A percentile compares a stretch with the other conserved stretches of the same genome.
Conservation (phyloP, 176 grass and related monocot genomes). For the Aegilops sharonensis region DNA sequence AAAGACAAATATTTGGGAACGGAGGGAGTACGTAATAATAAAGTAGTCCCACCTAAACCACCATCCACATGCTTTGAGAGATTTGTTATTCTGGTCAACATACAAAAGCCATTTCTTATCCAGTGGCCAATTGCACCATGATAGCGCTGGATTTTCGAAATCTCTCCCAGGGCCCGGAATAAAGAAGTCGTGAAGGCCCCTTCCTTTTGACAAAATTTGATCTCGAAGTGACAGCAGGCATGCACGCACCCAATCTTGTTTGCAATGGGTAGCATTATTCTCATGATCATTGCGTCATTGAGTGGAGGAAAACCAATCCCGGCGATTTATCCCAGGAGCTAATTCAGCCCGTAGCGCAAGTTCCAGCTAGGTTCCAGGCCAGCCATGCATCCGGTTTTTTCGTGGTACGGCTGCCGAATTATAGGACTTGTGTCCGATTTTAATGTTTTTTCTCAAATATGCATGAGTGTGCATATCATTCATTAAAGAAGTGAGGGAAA, state of each 20-base stretch:
- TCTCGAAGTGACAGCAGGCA: slow-evolving; percentile 36
- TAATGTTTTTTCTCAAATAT: not conserved
- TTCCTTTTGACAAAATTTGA: slow-evolving; percentile 48
- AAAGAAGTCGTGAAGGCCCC: not conserved
- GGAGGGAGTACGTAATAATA: not conserved
- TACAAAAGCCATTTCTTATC: not conserved
- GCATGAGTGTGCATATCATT: no score
- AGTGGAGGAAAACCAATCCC: not conserved
- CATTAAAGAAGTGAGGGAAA: no score
- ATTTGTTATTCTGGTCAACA: slow-evolving; percentile 31
- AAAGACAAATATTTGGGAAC: no score
- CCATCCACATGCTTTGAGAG: slow-evolving; percentile 23
- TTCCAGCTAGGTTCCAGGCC: slow-evolving; percentile 2
- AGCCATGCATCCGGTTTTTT: slow-evolving; percentile 5
- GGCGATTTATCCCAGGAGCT: not conserved
- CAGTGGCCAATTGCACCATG: not conserved
- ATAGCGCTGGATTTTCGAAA: not conserved
- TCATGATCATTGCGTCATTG: slow-evolving; percentile 3
- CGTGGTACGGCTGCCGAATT: slow-evolving; percentile 12
- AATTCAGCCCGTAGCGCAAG: not conserved
- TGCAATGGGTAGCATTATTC: not conserved
- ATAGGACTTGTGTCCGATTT: not conserved
- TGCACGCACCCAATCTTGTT: not conserved
- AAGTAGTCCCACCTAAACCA: slow-evolving; percentile 15
- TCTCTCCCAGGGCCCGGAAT: not conserved